Percentiles rank a stretch among this genome's conserved stretches.
Evolutionary conservation across 768 basidiomycete species (phyloP).

Genomic region (Leccinum broughii): DNA sequence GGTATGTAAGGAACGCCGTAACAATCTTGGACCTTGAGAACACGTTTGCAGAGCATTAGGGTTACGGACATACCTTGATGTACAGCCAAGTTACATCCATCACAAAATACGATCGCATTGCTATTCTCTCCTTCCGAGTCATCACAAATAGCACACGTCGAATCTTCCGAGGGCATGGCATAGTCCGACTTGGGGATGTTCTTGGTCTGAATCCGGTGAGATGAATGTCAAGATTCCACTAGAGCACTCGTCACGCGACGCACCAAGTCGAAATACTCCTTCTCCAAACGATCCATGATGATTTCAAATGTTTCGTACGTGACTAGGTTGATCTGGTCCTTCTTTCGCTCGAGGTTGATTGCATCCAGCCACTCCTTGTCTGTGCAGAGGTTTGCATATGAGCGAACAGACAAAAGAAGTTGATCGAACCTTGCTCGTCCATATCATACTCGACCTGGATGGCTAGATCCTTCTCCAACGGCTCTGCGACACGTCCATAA

Average conservation of each 20-base stretch:
- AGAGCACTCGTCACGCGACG: conserved; percentile 25
- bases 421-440: conserved; percentile 88
- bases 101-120: conserved; percentile 99
- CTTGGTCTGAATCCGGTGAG: conserved; percentile 64
- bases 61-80: conserved; percentile 78
- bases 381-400: conserved; percentile 30
- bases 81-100: conserved; percentile 98
- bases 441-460: conserved; percentile 98
- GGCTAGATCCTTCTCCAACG: conserved; percentile 88
- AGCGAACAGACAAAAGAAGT: conserved; percentile 1
- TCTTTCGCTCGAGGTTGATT: conserved; percentile 79
- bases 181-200: conserved; percentile 87
- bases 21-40: conserved; percentile 64
- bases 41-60: background rate
- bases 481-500: conserved; percentile 54
- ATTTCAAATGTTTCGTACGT: conserved; percentile 91
- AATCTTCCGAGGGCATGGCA: conserved; percentile 90
- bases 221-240: conserved; percentile 5
- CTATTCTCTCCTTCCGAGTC: conserved; percentile 98
- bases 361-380: conserved; percentile 95
- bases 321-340: conserved; percentile 67
- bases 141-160: conserved; percentile 95
- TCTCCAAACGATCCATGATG: conserved; percentile 96
- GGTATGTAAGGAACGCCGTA: conserved; percentile 99
- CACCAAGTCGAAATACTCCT: conserved; percentile 98